Percentiles rank a stretch among this genome's conserved stretches.
These are phyloP conservation scores for Microsporum canis DNA, from an alignment of 2,329 filamentous ascomycete species.

Conservation along the genomic window DNA sequence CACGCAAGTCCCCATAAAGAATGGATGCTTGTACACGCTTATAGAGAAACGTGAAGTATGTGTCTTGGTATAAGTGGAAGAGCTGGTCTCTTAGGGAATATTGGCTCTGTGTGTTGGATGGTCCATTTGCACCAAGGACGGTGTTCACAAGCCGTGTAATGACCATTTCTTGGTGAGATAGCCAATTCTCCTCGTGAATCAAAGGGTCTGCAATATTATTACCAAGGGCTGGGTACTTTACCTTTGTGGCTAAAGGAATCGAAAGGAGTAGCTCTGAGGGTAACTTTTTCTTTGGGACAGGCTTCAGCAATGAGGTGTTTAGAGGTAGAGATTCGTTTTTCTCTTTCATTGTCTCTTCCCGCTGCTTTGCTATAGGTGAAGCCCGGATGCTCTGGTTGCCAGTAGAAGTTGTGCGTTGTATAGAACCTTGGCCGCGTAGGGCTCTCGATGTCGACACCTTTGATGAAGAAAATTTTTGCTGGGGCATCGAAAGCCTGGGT, in stretches of 20 bases:
- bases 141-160: slow-evolving; percentile 50
- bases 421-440: not conserved
- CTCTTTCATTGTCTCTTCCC: not conserved
- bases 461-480: not conserved
- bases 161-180: slow-evolving; percentile 49
- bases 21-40: slow-evolving; percentile 49
- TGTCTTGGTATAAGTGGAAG: slow-evolving; percentile 44
- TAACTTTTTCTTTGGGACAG: slow-evolving; percentile 14
- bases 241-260: not conserved
- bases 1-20: slow-evolving; percentile 45
- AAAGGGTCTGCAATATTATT: slow-evolving; percentile 46
- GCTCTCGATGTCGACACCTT: not conserved
- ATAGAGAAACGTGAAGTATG: slow-evolving; percentile 41
- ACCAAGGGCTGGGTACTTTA: slow-evolving; percentile 40
- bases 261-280: slow-evolving; percentile 16
- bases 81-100: slow-evolving; percentile 38
- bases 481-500: not conserved
- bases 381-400: not conserved
- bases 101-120: slow-evolving; percentile 16
- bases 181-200: slow-evolving; percentile 53
- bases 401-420: not conserved
- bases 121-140: slow-evolving; percentile 33
- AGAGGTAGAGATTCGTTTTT: not conserved
- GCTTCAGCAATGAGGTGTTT: not conserved
- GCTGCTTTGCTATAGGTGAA: not conserved